Evolutionary conservation across 2,329 filamentous ascomycete genomes (phyloP), one percentile per base, ranked within the genome.

Genomic region (Akanthomyces lecanii): DNA sequence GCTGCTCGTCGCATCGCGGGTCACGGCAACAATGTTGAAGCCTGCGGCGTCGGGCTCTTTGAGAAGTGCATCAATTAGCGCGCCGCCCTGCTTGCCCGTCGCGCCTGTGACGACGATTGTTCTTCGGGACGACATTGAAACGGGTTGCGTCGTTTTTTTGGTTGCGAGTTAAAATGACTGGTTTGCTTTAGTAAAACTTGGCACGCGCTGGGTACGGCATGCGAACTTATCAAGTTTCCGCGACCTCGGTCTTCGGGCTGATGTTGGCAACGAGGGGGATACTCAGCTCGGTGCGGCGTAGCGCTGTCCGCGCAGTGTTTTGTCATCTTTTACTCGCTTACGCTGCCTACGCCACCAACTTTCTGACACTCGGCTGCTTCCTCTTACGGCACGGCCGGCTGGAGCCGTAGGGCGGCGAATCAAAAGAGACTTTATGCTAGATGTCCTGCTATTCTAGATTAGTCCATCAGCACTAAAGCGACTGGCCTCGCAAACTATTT

Each of bases 11-110:
- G 79, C 68, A 67, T 88, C 79, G 65, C 86, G 82, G 2, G 86
- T 88, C 25, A 89, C 76, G 7, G 86, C 87, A 18, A 86, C 77
- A 59, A 89, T 83, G 14, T 80, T 76, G 64, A 81, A 79, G 66
- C 72, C 65, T n/a, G 40, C 40, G 53, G 72, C 67, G n/a, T 74
- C 30, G 30, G 21, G 68, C 5, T 69, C 63, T 25, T 68, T 67
- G 23, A 75, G 45, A 8, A 77, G 67, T 12, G 66, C 67, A 30
- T 67, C 68, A 47, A 77, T 70, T 25, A 75, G 69, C 33, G 74
- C 72, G 23, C 75, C 70, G 33, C 75, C 75, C 58, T 77, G 75
- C 47, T 76, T 76, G 62, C 75, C 75, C 2, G 75, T 77, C 30
- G 75, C 74, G 18, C 75, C 75, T 2, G 68, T 71, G 33, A 77